Percentiles rank a stretch among this genome's conserved stretches.
Conservation (phyloP, 345 rosid species). For the Leavenworthia alabamica region DNA sequence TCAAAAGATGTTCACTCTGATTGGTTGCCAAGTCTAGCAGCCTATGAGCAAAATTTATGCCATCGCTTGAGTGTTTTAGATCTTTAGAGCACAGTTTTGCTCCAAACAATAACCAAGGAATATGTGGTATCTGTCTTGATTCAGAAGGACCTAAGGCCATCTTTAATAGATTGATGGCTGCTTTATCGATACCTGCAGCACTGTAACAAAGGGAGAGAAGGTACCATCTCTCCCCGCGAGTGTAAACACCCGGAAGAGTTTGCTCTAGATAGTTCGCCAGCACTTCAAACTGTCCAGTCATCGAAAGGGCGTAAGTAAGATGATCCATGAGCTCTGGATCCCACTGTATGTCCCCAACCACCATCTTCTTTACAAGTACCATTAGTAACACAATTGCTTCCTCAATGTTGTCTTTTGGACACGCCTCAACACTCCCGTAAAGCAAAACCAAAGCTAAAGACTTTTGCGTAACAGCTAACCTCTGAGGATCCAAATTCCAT, state of each 20-base stretch:
- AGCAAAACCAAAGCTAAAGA: constrained; percentile 69
- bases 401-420: constrained; percentile 51
- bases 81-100: constrained; percentile 75
- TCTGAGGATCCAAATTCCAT: constrained; percentile 79
- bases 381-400: constrained; percentile 80
- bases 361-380: constrained; percentile 64
- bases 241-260: constrained; percentile 61
- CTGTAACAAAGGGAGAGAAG: constrained; percentile 79
- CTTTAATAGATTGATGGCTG: constrained; percentile 66
- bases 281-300: constrained; percentile 59
- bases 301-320: constrained; percentile 67
- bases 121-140: constrained; percentile 47
- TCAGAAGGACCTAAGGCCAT: constrained; percentile 63
- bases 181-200: constrained; percentile 64
- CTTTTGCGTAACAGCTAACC: constrained; percentile 69
- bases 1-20: constrained; percentile 42
- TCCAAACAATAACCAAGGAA: constrained; percentile 61
- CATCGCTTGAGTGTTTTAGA: constrained; percentile 52
- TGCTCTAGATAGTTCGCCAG: constrained; percentile 70
- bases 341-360: constrained; percentile 62
- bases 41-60: constrained; percentile 53
- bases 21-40: constrained; percentile 37
- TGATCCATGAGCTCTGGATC: constrained; percentile 81
- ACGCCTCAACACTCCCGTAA: constrained; percentile 67
- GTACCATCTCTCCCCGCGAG: constrained; percentile 80